A percentile compares a stretch with the other conserved stretches of the same genome.
phyloP scores from a whole-genome alignment of 768 basidiomycete species.

The Scleroderma citrinum region DNA sequence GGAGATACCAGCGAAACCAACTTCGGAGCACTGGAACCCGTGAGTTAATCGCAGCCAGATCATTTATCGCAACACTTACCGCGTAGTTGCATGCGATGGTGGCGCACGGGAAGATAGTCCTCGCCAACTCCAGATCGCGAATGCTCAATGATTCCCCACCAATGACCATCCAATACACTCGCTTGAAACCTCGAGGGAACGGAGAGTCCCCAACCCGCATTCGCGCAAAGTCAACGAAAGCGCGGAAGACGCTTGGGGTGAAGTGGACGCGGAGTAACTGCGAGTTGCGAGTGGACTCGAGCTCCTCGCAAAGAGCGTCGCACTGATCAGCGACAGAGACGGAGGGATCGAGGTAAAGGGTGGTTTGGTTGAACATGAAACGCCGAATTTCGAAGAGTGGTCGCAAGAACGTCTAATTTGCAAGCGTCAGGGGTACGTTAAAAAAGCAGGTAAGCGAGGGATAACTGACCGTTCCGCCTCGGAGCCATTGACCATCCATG shows the following conservation, averaged over 20 bases:
- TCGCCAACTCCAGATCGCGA: slow-evolving; percentile 22
- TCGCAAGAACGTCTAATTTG: slow-evolving; percentile 22
- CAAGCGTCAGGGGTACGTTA: background rate
- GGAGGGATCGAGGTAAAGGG: slow-evolving; percentile 24
- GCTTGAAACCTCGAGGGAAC: slow-evolving; percentile 17
- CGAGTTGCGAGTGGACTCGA: slow-evolving; percentile 15
- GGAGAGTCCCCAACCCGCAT: slow-evolving; percentile 13
- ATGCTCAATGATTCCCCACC: slow-evolving; percentile 23
- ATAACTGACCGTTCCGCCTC: slow-evolving; percentile 24
- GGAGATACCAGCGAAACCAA: slow-evolving; percentile 26
- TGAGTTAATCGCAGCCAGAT: background rate
- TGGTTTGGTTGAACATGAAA: slow-evolving; percentile 29
- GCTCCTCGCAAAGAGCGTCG: slow-evolving; percentile 17
- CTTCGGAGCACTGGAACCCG: slow-evolving; percentile 22
- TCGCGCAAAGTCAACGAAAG: slow-evolving; percentile 24
- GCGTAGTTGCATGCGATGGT: slow-evolving; percentile 29
- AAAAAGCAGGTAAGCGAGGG: background rate
- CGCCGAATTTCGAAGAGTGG: slow-evolving; percentile 27
- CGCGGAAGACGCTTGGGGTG: slow-evolving; percentile 25
- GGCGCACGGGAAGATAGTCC: slow-evolving; percentile 16
- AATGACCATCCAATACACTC: slow-evolving; percentile 30
- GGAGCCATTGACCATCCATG: slow-evolving; percentile 28
- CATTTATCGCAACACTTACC: slow-evolving; percentile 7
- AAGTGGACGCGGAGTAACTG: slow-evolving; percentile 25
- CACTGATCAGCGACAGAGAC: slow-evolving; percentile 24